phyloP scores from a whole-genome alignment of 257 asterid genomes.

The Primulina eburnea region DNA sequence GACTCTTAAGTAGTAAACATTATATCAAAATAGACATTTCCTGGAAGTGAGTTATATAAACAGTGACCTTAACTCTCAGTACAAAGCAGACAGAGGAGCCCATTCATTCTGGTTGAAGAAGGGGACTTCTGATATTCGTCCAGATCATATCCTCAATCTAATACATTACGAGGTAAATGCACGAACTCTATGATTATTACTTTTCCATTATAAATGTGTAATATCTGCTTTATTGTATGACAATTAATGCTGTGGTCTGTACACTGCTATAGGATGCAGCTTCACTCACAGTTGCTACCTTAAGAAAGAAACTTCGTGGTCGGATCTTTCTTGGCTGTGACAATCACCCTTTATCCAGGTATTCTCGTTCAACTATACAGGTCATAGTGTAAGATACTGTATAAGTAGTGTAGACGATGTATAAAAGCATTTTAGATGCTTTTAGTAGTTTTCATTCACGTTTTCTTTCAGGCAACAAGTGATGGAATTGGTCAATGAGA shows the following conservation, averaged over 20 bases:
- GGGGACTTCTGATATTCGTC: constrained; percentile 65
- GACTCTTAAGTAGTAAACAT: not conserved
- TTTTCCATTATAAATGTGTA: not conserved
- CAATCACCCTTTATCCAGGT: constrained; percentile 88
- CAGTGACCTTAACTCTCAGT: constrained; percentile 51
- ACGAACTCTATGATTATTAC: not conserved
- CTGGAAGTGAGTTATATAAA: constrained; percentile 11
- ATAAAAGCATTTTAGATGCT: not conserved
- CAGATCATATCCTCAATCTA: constrained; percentile 92
- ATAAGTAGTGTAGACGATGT: not conserved
- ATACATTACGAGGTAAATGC: constrained; percentile 86
- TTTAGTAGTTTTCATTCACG: constrained; percentile 9
- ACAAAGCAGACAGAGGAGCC: constrained; percentile 90
- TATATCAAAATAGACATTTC: no score
- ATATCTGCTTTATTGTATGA: not conserved
- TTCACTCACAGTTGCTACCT: constrained; percentile 61
- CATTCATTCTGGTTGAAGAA: constrained; percentile 83
- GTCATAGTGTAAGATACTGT: not conserved
- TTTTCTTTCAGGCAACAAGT: constrained; percentile 64
- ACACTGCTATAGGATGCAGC: constrained; percentile 73
- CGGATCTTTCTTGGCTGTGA: constrained; percentile 82
- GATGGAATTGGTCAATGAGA: constrained; percentile 67
- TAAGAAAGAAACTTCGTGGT: constrained; percentile 61
- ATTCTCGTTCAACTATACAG: constrained; percentile 1
- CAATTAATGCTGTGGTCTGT: constrained; percentile 9